Conservation (phyloP, 352 stramenopile species). For the Achlya hypogyna region DNA sequence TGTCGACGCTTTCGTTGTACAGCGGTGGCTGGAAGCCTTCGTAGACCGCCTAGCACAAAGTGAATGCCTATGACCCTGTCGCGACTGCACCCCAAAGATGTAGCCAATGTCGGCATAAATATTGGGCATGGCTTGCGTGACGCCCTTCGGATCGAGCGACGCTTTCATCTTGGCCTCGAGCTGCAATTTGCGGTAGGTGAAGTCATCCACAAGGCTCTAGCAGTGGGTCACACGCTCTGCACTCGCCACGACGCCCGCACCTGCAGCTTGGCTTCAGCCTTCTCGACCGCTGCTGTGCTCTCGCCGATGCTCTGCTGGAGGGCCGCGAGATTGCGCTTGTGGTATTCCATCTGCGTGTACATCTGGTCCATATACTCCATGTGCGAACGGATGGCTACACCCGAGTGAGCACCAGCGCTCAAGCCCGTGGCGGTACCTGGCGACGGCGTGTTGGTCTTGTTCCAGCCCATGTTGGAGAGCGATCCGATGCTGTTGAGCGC, state of each 20-base stretch:
- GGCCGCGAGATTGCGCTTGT: slow-evolving; percentile 81
- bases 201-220: slow-evolving; percentile 4
- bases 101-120: slow-evolving; percentile 49
- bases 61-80: background rate
- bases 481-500: slow-evolving; percentile 79
- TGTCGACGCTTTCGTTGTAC: slow-evolving; percentile 1
- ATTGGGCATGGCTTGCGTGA: background rate
- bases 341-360: slow-evolving; percentile 70
- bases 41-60: slow-evolving; percentile 12
- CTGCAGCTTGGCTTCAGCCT: slow-evolving; percentile 50
- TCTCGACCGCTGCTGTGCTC: slow-evolving; percentile 50
- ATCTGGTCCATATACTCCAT: slow-evolving; percentile 85
- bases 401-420: background rate
- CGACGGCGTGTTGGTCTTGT: slow-evolving; percentile 29
- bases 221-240: background rate
- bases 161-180: background rate
- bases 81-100: slow-evolving; percentile 72
- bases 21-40: slow-evolving; percentile 10
- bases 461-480: slow-evolving; percentile 57
- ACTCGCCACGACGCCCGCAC: slow-evolving; percentile 24
- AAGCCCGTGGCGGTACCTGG: slow-evolving; percentile 1
- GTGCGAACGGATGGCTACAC: slow-evolving; percentile 61
- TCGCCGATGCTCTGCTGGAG: slow-evolving; percentile 72
- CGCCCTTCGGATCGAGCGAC: background rate
- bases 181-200: slow-evolving; percentile 6